These are phyloP conservation scores for Starmera dryadoides DNA, from an alignment of 805 yeast genomes.

Conservation along the genomic window DNA sequence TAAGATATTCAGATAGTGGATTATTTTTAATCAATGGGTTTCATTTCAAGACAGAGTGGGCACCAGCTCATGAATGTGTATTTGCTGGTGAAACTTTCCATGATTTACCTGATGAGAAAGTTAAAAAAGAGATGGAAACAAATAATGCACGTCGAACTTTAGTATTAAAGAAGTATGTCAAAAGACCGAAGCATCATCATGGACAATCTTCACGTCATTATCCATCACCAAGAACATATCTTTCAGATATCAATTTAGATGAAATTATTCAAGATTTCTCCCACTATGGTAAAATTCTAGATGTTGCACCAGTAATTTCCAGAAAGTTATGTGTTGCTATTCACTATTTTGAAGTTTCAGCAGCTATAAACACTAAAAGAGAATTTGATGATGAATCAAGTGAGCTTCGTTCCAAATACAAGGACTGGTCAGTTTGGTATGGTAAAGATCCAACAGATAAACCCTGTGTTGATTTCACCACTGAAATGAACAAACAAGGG, in stretches of 20 bases:
- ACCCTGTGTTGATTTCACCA: slow-evolving; percentile 31
- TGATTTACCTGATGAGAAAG: slow-evolving; percentile 9
- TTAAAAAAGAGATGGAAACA: slow-evolving; percentile 24
- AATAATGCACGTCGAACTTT: slow-evolving; percentile 51
- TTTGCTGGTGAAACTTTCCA: slow-evolving; percentile 4
- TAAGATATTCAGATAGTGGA: slow-evolving; percentile 42
- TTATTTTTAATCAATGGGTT: slow-evolving; percentile 54
- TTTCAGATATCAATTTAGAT: slow-evolving; percentile 37
- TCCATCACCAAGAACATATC: slow-evolving; percentile 37
- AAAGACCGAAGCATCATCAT: slow-evolving; percentile 9
- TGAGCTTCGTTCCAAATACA: slow-evolving; percentile 36
- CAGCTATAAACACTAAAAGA: slow-evolving; percentile 54
- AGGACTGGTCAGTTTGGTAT: slow-evolving; percentile 58
- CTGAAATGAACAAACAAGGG: too few species aligned
- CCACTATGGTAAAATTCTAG: slow-evolving; percentile 52
- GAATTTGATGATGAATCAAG: slow-evolving; percentile 30
- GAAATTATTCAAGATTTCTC: slow-evolving; percentile 43
- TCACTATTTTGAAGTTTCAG: slow-evolving; percentile 48
- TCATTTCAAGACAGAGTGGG: slow-evolving; percentile 42
- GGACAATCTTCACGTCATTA: slow-evolving; percentile 17
- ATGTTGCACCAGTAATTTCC: slow-evolving; percentile 60
- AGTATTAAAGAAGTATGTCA: slow-evolving; percentile 33
- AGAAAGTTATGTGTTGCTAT: slow-evolving; percentile 54
- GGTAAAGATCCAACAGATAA: slow-evolving; percentile 61
- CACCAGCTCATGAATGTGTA: slow-evolving; percentile 8